Conservation (phyloP, 306 rosid genomes). For the Fragaria nilgerrensis region DNA sequence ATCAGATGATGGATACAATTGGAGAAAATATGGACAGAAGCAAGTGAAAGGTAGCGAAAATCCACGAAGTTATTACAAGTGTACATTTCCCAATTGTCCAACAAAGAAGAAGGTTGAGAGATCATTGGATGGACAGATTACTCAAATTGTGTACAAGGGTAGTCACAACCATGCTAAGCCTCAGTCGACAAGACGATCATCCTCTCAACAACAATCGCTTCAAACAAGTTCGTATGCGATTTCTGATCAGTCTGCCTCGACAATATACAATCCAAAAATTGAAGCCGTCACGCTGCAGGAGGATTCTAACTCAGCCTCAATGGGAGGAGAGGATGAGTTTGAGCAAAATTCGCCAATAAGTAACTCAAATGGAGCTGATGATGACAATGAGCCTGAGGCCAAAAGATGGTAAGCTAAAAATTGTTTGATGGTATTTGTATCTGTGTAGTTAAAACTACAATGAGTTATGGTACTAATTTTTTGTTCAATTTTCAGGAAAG, state of each 20-base stretch:
- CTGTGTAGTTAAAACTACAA: conserved; percentile 7
- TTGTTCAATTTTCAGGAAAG: conserved; percentile 54
- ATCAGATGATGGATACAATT: conserved; percentile 81
- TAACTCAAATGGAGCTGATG: conserved; percentile 49
- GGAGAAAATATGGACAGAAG: conserved; percentile 97
- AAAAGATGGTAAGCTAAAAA: conserved; percentile 65
- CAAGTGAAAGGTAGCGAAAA: conserved; percentile 95
- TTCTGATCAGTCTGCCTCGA: conserved; percentile 52
- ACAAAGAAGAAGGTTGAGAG: conserved; percentile 91
- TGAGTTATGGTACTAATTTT: conserved; percentile 11
- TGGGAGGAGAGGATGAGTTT: conserved; percentile 71
- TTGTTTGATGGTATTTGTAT: background rate
- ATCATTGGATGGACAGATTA: conserved; percentile 77
- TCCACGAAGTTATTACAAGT: conserved; percentile 89
- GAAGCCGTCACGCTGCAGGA: conserved; percentile 48
- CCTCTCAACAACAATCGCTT: conserved; percentile 34
- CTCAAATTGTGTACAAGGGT: conserved; percentile 92
- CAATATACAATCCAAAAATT: conserved; percentile 37
- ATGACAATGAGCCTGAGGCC: conserved; percentile 62
- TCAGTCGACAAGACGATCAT: conserved; percentile 54
- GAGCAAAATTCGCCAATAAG: conserved; percentile 69
- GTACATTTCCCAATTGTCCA: conserved; percentile 63
- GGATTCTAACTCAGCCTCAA: conserved; percentile 63
- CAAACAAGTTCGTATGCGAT: conserved; percentile 52
- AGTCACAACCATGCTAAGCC: conserved; percentile 89